Percentiles rank a stretch among this genome's conserved stretches.
These are phyloP conservation scores for Rhizodiscina lignyota DNA, from an alignment of 495 filamentous ascomycete species.

Conservation along the genomic window DNA sequence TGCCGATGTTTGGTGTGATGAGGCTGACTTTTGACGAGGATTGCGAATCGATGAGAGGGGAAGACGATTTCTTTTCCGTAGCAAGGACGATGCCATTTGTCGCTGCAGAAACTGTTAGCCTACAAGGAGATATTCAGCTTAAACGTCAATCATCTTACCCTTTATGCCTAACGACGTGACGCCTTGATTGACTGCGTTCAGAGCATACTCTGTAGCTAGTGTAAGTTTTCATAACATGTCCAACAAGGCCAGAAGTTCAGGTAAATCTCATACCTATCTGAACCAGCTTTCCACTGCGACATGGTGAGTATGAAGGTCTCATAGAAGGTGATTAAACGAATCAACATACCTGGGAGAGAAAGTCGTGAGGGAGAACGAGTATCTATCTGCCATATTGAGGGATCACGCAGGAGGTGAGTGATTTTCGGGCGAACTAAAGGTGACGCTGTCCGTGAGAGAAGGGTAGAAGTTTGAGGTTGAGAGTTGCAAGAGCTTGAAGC, in stretches of 20 bases:
- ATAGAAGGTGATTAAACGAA: not conserved
- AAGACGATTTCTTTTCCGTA: conserved; percentile 98
- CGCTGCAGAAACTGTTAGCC: conserved; percentile 39
- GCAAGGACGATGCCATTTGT: conserved; percentile 98
- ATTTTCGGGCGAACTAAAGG: too few relatives aligned
- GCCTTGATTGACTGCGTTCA: conserved; percentile 98
- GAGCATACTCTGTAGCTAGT: conserved; percentile 67
- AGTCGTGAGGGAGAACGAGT: conserved; percentile 97
- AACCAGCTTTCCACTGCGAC: conserved; percentile 75
- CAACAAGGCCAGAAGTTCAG: conserved; percentile 10
- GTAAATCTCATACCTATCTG: conserved; percentile 45
- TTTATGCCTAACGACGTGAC: conserved; percentile 97
- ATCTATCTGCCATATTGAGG: conserved; percentile 80
- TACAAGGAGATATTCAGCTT: too few relatives aligned
- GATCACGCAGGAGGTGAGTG: conserved; percentile 3
- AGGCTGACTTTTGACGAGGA: conserved; percentile 95
- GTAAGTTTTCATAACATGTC: conserved; percentile 4
- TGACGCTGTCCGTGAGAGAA: too few relatives aligned
- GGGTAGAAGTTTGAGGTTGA: too few relatives aligned
- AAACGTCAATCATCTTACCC: conserved; percentile 46
- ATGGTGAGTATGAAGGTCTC: conserved; percentile 22
- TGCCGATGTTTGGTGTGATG: conserved; percentile 97
- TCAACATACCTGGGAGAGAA: conserved; percentile 88
- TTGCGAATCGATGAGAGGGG: conserved; percentile 79
- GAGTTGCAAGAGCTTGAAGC: too few relatives aligned